phyloP scores from a whole-genome alignment of 1,284 basidiomycete species.

The Trichosporon coremiiforme region DNA sequence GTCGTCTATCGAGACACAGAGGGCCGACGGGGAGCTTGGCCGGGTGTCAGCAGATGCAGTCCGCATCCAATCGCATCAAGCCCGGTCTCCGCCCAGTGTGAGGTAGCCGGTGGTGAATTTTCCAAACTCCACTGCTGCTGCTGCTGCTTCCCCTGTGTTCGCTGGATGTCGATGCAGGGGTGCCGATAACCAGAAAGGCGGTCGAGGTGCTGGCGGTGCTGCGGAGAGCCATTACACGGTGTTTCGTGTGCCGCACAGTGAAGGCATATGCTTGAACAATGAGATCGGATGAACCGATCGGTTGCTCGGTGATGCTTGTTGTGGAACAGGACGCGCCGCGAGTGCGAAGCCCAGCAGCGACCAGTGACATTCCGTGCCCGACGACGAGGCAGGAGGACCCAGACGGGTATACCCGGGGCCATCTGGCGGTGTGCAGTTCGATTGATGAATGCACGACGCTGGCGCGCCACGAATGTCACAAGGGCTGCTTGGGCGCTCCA shows the following conservation, averaged over 20 bases:
- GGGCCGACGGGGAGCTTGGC: slow-evolving; percentile 1
- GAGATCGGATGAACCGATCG: not conserved
- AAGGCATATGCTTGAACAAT: not conserved
- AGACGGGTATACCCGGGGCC: slow-evolving; percentile 17
- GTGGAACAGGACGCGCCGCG: slow-evolving; percentile 4
- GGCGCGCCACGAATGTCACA: slow-evolving; percentile 9
- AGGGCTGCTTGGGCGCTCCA: slow-evolving; percentile 4
- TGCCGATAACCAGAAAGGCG: too few species aligned
- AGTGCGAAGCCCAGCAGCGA: slow-evolving; percentile 6
- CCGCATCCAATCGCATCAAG: slow-evolving; percentile 6
- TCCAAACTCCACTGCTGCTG: not conserved
- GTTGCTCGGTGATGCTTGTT: slow-evolving; percentile 14
- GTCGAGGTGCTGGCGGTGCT: not conserved
- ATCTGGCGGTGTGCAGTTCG: not conserved
- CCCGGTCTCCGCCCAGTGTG: slow-evolving; percentile 1
- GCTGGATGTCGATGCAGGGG: too few species aligned
- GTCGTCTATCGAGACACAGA: not conserved
- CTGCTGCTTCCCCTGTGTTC: not conserved
- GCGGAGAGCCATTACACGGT: not conserved
- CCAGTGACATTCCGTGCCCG: slow-evolving; percentile 12
- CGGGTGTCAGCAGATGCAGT: not conserved
- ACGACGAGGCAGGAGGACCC: not conserved
- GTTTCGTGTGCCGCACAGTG: not conserved
- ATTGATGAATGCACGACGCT: not conserved
- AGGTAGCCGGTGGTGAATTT: slow-evolving; percentile 2